Base-by-base conservation (phyloP, 2,329 filamentous ascomycete genomes). In the Fusarium zealandicum region DNA sequence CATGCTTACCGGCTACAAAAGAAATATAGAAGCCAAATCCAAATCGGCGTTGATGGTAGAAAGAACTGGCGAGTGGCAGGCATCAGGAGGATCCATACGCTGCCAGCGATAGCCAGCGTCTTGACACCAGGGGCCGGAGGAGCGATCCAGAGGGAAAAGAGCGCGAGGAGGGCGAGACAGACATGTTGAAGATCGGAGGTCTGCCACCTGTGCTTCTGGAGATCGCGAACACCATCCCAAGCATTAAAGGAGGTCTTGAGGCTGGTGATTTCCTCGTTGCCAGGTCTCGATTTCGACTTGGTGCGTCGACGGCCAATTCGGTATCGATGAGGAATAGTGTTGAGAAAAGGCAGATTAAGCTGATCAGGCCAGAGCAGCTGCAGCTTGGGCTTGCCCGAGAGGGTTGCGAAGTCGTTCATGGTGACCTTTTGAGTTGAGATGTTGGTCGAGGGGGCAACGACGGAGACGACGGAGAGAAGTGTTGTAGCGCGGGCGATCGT, bases 61-160 rank as follows among this genome's bases (percentile, higher is more conserved):
- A 96, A 92, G 74, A 97, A 96, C 73, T 98, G 93, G 61, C 91
- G 84, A 4, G 93, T 96, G 43, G 91, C 82, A 6, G 93, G 93
- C 73, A 96, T 83, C 37, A 93, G 79, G 32, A 96, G 79, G 27
- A 92, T 85, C 63, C 86, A 78, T 54, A 89, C 78, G 57, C 93
- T 81, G 46, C 85, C 79, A 2, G 87, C 81, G 12, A 91, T 82
- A 35, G 89, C 84, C 40, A 86, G 81, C 2, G 88, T 87, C 82
- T 96, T 97, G 61, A 89, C 76, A 49, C 93, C 73, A 0, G 92
- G 89, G 1, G 92, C 92, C 1, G 92, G 83, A 61, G 93, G 89
- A 57, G 93, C 91, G 60, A 97, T 86, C 67, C 83, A 89, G 57
- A 97, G 81, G 46, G 89, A 92, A 77, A 96, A 96, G 65, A 96